phyloP scores from a whole-genome alignment of 306 rosid species.

The Lablab purpureus region DNA sequence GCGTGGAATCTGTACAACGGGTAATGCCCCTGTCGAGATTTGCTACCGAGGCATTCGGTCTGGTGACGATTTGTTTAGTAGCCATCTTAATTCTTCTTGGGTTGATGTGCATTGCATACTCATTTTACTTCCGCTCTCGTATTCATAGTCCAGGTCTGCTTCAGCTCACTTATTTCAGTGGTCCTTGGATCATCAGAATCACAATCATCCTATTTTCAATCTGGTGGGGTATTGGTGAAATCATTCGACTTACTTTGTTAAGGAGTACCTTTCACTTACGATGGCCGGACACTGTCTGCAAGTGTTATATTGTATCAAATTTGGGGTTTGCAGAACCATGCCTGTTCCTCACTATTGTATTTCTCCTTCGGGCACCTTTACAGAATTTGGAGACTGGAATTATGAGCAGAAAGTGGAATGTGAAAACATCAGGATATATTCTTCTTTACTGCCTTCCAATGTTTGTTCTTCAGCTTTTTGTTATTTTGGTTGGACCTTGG shows the following conservation, averaged over 20 bases:
- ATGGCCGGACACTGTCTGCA: slow-evolving; percentile 94
- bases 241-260: slow-evolving; percentile 75
- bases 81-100: slow-evolving; percentile 86
- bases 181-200: slow-evolving; percentile 96
- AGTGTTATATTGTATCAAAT: slow-evolving; percentile 90
- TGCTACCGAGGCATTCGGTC: slow-evolving; percentile 99
- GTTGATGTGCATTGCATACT: slow-evolving; percentile 80
- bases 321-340: slow-evolving; percentile 99
- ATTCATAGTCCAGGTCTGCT: slow-evolving; percentile 66
- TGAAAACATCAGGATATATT: slow-evolving; percentile 75
- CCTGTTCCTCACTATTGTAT: slow-evolving; percentile 89
- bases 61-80: slow-evolving; percentile 93
- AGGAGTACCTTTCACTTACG: slow-evolving; percentile 64
- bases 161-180: slow-evolving; percentile 89
- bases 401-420: slow-evolving; percentile 80
- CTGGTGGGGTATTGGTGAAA: slow-evolving; percentile 98
- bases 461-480: slow-evolving; percentile 81
- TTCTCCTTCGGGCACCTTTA: slow-evolving; percentile 92
- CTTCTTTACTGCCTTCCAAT: slow-evolving; percentile 86
- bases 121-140: slow-evolving; percentile 85
- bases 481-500: slow-evolving; percentile 75
- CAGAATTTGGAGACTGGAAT: slow-evolving; percentile 82
- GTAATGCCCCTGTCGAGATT: slow-evolving; percentile 99
- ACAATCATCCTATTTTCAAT: slow-evolving; percentile 76
- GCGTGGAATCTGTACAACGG: slow-evolving; percentile 98